Conservation (phyloP, 768 basidiomycete species). For the Trametopsis cervina region DNA sequence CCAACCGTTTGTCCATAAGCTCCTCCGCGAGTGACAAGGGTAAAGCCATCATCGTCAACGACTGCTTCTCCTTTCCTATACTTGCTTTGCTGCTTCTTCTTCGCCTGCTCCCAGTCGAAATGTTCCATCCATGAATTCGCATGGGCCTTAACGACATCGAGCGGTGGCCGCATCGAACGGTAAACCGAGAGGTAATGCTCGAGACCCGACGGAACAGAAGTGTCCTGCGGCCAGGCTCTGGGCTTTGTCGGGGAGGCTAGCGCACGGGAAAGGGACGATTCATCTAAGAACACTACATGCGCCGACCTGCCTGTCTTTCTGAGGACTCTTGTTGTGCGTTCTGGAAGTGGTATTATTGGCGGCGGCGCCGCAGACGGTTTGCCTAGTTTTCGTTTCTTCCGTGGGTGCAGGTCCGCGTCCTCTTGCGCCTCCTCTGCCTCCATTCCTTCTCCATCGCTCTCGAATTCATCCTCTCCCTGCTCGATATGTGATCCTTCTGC, state of each 20-base stretch:
- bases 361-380: constrained; percentile 30
- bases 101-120: constrained; percentile 68
- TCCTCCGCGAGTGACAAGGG: constrained; percentile 87
- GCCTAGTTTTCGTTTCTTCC: constrained; percentile 26
- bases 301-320: constrained; percentile 61
- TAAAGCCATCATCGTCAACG: constrained; percentile 93
- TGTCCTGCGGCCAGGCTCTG: constrained; percentile 54
- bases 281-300: constrained; percentile 68
- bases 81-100: constrained; percentile 52
- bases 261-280: constrained; percentile 62
- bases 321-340: constrained; percentile 42
- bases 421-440: constrained; percentile 28
- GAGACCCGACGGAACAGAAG: constrained; percentile 60
- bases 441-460: constrained; percentile 28
- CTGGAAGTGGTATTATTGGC: constrained; percentile 55
- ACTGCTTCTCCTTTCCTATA: constrained; percentile 82
- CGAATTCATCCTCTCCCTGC: constrained; percentile 16
- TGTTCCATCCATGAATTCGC: constrained; percentile 72
- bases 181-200: constrained; percentile 65
- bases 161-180: constrained; percentile 62
- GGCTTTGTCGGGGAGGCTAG: constrained; percentile 47
- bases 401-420: constrained; percentile 20
- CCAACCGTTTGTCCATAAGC: constrained; percentile 85
- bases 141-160: constrained; percentile 67
- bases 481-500: constrained; percentile 34